phyloP scores from a whole-genome alignment of 768 basidiomycete genomes.

The Lactarius sanguifluus region DNA sequence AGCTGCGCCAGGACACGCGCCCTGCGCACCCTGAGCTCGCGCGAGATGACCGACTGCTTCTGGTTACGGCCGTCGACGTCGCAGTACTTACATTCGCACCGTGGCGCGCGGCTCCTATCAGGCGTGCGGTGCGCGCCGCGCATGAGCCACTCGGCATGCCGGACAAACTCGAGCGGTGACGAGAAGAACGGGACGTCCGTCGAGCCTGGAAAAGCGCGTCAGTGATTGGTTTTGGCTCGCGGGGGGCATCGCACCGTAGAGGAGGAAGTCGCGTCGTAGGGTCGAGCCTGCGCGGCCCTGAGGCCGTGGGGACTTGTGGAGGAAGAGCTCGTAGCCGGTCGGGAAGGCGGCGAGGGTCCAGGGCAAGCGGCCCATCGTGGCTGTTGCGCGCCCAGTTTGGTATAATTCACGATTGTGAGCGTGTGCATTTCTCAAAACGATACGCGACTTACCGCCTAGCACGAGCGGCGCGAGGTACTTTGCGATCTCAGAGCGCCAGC shows the following conservation, averaged over 20 bases:
- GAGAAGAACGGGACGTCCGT: slow-evolving; percentile 15
- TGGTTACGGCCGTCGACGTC: background rate
- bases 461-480: slow-evolving; percentile 23
- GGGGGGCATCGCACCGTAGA: slow-evolving; percentile 15
- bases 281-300: background rate
- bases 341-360: slow-evolving; percentile 25
- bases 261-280: slow-evolving; percentile 18
- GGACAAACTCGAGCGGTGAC: slow-evolving; percentile 22
- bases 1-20: background rate
- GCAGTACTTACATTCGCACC: slow-evolving; percentile 20
- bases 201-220: background rate
- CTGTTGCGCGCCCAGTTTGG: background rate
- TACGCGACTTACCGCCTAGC: slow-evolving; percentile 16
- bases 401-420: too few relatives aligned
- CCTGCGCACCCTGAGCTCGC: slow-evolving; percentile 8
- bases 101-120: slow-evolving; percentile 7
- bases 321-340: slow-evolving; percentile 15
- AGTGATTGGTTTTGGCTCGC: too few relatives aligned
- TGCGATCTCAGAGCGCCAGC: slow-evolving; percentile 23
- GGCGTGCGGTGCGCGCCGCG: slow-evolving; percentile 17
- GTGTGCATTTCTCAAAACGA: background rate
- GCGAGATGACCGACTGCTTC: slow-evolving; percentile 14
- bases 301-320: slow-evolving; percentile 7
- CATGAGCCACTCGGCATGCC: slow-evolving; percentile 26
- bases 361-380: slow-evolving; percentile 13